phyloP scores from a whole-genome alignment of 768 basidiomycete species.

The Omphalotus guepiniiformis region DNA sequence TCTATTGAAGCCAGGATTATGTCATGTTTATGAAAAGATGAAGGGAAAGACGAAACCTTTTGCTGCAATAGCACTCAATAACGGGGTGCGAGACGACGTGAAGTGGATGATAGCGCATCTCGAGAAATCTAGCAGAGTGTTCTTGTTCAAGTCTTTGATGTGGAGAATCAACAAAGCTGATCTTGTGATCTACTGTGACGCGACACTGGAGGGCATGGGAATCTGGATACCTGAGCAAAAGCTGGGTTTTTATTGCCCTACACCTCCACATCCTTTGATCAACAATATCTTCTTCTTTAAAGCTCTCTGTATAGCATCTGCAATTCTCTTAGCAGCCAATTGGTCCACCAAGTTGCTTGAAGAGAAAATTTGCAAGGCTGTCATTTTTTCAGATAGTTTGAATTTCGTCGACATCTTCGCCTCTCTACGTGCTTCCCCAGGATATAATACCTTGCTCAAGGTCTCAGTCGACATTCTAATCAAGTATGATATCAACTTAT shows the following conservation, averaged over 20 bases:
- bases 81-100: slow-evolving; percentile 13
- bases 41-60: slow-evolving; percentile 13
- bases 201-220: slow-evolving; percentile 1
- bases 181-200: slow-evolving; percentile 7
- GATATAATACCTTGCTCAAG: too few species aligned
- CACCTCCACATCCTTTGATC: not conserved
- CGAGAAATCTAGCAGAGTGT: slow-evolving; percentile 8
- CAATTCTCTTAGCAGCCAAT: not conserved
- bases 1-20: slow-evolving; percentile 18
- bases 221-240: not conserved
- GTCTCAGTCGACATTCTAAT: too few species aligned
- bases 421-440: slow-evolving; percentile 12
- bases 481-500: too few species aligned
- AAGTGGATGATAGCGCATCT: slow-evolving; percentile 17
- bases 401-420: slow-evolving; percentile 23
- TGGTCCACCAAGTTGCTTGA: not conserved
- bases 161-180: slow-evolving; percentile 12
- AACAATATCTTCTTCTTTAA: not conserved
- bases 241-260: slow-evolving; percentile 2
- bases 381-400: slow-evolving; percentile 20
- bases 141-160: slow-evolving; percentile 12
- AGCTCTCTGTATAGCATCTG: not conserved
- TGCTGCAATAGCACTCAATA: slow-evolving; percentile 15
- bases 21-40: slow-evolving; percentile 19
- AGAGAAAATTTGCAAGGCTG: slow-evolving; percentile 1